Evolutionary conservation across 73 alveolate species (phyloP).

Genomic region (Urostyla sp.): DNA sequence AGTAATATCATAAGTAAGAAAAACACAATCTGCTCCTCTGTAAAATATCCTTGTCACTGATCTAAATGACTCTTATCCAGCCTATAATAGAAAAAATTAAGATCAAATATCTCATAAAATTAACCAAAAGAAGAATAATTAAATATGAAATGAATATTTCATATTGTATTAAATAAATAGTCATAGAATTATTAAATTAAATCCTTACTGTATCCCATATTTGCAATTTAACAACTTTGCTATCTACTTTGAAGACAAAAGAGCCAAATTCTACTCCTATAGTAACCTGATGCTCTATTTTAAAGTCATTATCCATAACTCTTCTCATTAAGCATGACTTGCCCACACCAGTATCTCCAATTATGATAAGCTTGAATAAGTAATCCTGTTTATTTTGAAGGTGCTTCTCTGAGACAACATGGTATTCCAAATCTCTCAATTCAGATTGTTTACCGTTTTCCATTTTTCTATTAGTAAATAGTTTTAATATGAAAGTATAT

Average conservation of each 20-base stretch:
- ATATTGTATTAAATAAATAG: neutral
- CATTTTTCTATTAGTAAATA: no score
- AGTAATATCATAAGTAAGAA: slow-evolving; percentile 65
- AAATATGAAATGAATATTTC: neutral
- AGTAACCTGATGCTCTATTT: slow-evolving; percentile 66
- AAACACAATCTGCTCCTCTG: slow-evolving; percentile 73
- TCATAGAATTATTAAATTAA: neutral
- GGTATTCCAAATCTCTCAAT: no score
- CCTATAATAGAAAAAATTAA: slow-evolving; percentile 3
- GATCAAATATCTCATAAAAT: no score
- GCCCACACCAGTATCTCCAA: slow-evolving; percentile 84
- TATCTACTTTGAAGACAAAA: slow-evolving; percentile 4
- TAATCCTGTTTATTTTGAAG: slow-evolving; percentile 71
- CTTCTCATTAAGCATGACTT: slow-evolving; percentile 75
- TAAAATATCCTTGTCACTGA: slow-evolving; percentile 72
- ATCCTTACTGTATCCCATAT: slow-evolving; percentile 70
- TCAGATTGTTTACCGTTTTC: no score
- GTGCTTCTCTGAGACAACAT: slow-evolving; percentile 59
- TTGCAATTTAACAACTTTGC: slow-evolving; percentile 10
- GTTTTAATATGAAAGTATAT: no score
- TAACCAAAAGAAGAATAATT: neutral
- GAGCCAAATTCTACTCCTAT: slow-evolving; percentile 79
- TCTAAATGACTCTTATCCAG: slow-evolving; percentile 77
- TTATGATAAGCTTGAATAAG: slow-evolving; percentile 77
- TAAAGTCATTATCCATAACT: slow-evolving; percentile 76